Evolutionary conservation across 768 basidiomycete species (phyloP), one percentile per base, ranked within the genome.

Genomic region (Calvatia gigantea): DNA sequence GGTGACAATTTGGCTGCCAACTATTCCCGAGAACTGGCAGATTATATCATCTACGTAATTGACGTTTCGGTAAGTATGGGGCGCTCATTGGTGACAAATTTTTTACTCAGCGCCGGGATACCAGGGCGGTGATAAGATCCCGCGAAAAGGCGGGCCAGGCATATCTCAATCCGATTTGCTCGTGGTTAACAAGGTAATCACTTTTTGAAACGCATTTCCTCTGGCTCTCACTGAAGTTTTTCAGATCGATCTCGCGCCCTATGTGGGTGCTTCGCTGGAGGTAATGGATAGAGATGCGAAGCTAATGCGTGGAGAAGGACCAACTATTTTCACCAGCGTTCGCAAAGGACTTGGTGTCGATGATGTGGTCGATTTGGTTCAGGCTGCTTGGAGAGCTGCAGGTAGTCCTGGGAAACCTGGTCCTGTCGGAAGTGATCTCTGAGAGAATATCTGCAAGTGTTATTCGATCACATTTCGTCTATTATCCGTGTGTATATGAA

Each of bases 1-100:
- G 96, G 96, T 7, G 96, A 98, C 67, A 98, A 98, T 66, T 77
- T 98, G 7, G 95, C 96, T 32, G 95, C 96, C 3, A 98, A 98
- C 72, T 98, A 98, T 69, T 94, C 92, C 31, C 78, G 96, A 58
- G 96, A 98, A 69, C 74, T 99, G 50, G 97, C 96, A 4, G 97
- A 99, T 69, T 99, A 94, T 68, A 98, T 97, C 68, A 92, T 96
- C 67, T 93, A 93, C 70, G 89, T 92, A 46, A 92, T 92, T 58
- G 90, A 92, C 65, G 90, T 92, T 59, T 83, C 90, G 56, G 89
- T 90, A 59, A 64, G 61, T 37, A n/a, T 9, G 35, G 35, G 25
- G 41, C n/a, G 11, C 41, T 9, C 19, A 19, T 23, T 23, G 6
- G 11, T 23, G 12, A 42, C 19, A 23, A 23, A 23, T 11, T 12